Percentiles rank a stretch among this genome's conserved stretches.
Evolutionary conservation across 2,329 filamentous ascomycete genomes (phyloP).

Genomic region (Claviceps fusiformis): DNA sequence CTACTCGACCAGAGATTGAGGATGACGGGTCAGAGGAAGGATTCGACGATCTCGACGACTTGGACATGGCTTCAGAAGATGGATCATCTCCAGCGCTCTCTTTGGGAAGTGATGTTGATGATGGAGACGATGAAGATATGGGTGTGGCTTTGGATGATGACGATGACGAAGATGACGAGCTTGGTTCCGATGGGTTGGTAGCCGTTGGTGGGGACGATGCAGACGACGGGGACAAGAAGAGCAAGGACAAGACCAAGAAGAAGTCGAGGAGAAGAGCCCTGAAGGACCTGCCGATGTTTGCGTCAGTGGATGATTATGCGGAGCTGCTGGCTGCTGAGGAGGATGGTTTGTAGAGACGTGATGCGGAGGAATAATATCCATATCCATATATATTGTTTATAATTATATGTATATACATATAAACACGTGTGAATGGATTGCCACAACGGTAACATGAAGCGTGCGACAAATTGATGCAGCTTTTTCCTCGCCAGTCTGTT

Average conservation of each 20-base stretch:
- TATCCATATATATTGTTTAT: neutral
- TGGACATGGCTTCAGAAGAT: constrained; percentile 35
- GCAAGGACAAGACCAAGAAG: constrained; percentile 36
- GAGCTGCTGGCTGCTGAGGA: constrained; percentile 65
- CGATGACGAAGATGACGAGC: constrained; percentile 21
- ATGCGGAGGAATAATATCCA: neutral
- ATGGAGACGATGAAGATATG: constrained; percentile 25
- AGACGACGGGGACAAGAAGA: constrained; percentile 43
- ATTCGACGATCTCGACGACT: constrained; percentile 34
- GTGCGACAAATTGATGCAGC: too few species aligned
- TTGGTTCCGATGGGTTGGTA: constrained; percentile 28
- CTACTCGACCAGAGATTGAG: constrained; percentile 55
- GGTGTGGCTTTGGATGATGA: constrained; percentile 18
- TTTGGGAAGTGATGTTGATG: constrained; percentile 32
- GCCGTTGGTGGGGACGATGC: constrained; percentile 20
- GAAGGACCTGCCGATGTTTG: constrained; percentile 83
- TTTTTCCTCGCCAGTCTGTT: too few species aligned
- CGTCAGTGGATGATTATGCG: constrained; percentile 86
- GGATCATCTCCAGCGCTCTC: constrained; percentile 23
- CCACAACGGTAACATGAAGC: too few species aligned
- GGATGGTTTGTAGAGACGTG: constrained; percentile 25
- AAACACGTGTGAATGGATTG: too few species aligned
- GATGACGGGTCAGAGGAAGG: constrained; percentile 38
- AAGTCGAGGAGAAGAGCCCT: constrained; percentile 64
- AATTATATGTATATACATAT: neutral